A percentile compares a stretch with the other conserved stretches of the same genome.
phyloP scores from a whole-genome alignment of 192 early-diverging fungal species.

The Jimgerdemannia flammicorona region DNA sequence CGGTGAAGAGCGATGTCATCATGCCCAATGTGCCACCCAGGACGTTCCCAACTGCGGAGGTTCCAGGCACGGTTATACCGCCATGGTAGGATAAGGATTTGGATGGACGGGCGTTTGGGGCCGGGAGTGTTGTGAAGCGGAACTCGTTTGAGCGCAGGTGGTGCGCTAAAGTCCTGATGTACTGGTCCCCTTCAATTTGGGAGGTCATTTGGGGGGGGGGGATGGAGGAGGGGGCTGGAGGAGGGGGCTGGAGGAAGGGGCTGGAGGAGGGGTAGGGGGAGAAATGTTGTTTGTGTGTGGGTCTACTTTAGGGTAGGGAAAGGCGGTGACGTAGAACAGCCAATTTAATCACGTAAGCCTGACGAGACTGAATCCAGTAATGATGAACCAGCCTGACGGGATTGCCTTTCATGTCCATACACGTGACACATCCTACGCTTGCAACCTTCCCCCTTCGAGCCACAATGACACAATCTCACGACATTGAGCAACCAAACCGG shows the following conservation, averaged over 20 bases:
- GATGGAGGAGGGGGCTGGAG: neutral
- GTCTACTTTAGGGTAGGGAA: no score
- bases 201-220: neutral
- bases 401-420: no score
- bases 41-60: neutral
- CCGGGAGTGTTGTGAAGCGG: conserved; percentile 16
- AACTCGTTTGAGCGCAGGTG: conserved; percentile 49
- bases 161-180: conserved; percentile 50
- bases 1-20: conserved; percentile 13
- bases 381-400: no score
- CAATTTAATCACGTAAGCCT: no score
- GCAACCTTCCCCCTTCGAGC: no score
- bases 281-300: no score
- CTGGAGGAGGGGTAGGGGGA: no score
- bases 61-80: neutral
- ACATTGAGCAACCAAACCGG: no score
- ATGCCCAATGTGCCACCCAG: conserved; percentile 3
- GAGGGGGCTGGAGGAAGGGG: neutral
- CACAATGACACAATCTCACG: no score
- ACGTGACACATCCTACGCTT: no score
- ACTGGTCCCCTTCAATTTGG: conserved; percentile 42
- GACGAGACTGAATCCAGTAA: no score
- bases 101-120: neutral
- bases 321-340: no score
- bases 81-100: neutral